phyloP scores from a whole-genome alignment of 2,329 filamentous ascomycete species.

The Xenoacremonium recifei region DNA sequence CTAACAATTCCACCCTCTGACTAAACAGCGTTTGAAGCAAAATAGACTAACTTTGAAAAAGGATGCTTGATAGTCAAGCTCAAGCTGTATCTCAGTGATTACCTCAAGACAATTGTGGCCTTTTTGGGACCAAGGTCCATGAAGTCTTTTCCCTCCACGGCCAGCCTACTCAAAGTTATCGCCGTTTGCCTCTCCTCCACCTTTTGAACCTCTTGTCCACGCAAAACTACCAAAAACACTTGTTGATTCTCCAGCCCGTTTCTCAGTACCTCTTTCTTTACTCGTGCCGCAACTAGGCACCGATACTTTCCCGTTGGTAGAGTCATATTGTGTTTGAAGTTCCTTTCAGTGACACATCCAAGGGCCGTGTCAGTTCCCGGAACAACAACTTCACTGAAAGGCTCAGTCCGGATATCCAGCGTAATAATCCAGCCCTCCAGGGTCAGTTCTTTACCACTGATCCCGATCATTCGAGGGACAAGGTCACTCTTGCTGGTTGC shows the following conservation, averaged over 20 bases:
- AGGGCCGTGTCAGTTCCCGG: neutral
- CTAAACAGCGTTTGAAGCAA: too few relatives aligned
- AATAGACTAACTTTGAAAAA: too few relatives aligned
- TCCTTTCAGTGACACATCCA: neutral
- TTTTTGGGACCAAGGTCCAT: neutral
- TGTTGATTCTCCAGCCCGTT: neutral
- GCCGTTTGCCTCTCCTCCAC: constrained; percentile 1
- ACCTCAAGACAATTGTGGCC: too few relatives aligned
- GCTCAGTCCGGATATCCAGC: neutral
- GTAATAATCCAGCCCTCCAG: neutral
- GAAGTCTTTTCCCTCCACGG: neutral
- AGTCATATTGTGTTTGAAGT: constrained; percentile 2
- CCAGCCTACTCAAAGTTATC: neutral
- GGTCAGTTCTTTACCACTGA: neutral
- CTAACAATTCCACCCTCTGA: too few relatives aligned
- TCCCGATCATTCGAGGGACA: neutral
- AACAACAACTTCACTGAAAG: constrained; percentile 1
- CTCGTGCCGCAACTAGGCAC: neutral
- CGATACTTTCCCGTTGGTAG: neutral
- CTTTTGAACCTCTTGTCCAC: too few relatives aligned
- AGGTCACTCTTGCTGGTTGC: neutral
- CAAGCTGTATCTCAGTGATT: too few relatives aligned
- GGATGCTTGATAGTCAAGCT: too few relatives aligned
- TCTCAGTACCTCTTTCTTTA: neutral
- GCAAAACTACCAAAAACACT: neutral